Base-by-base conservation (phyloP, 1,139 yeast species). In the Diutina pseudorugosa region DNA sequence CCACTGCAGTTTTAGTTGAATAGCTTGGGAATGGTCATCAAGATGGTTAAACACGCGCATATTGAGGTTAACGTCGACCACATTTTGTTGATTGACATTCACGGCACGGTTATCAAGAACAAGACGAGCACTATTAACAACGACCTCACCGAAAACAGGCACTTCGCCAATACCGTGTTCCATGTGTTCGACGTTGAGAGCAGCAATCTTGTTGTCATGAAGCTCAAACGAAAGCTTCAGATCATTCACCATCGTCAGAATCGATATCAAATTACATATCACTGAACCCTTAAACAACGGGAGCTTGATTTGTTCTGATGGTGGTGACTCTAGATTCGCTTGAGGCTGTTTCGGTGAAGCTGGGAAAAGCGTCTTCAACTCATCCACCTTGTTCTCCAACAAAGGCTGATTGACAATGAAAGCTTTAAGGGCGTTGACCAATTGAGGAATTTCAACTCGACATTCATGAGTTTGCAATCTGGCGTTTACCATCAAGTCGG, bases 1-100 rank as follows among this genome's bases (percentile, higher is more conserved):
- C 59, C 75, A 75, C 18, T 79, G 76, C 1, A 87, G 80, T 55
- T 76, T 81, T 1, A 84, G 62, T 57, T 83, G 85, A 8, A 84
- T 65, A 0, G 80, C 69, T 55, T 76, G 79, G 16, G 57, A 44
- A n/a, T 14, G 52, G 0, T 62, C 58, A 1, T 57, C 54, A 3
- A 63, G 62, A 1, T 61, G 64, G 3, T 36, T 53, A 53, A 49
- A 61, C 1, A 79, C 62, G 54, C 71, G 72, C 4, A 75, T 53
- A 0, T 65, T 62, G 30, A 73, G 53, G 54, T 73, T 71, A 18
- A 76, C 57, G 57, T 77, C 81, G 49, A 77, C 54, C 2, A 77
- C 54, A 30, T 73, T 77, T 0, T 85, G 76, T n/a, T 74, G 61
- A 0, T 73, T 73, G 21, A 68, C 65, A 0, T 76, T 72, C 33